These are phyloP conservation scores for Parathielavia appendiculata DNA, from an alignment of 495 filamentous ascomycete genomes.

Conservation along the genomic window DNA sequence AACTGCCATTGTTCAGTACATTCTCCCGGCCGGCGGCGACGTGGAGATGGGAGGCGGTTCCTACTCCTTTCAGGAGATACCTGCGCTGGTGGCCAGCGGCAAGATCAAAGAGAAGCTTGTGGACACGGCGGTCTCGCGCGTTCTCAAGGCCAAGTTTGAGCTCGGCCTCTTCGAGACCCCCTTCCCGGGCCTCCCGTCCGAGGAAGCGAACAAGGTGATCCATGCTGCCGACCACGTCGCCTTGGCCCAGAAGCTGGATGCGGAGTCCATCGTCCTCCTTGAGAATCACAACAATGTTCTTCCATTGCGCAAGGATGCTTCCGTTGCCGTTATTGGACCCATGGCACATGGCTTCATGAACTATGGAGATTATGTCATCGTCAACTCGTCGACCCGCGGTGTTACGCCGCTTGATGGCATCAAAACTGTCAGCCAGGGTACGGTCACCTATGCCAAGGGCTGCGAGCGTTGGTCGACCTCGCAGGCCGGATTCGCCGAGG, in stretches of 20 bases:
- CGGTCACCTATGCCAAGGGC: conserved; percentile 60
- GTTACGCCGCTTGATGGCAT: conserved; percentile 65
- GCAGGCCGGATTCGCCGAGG: conserved; percentile 56
- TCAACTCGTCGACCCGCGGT: conserved; percentile 54
- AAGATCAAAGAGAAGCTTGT: conserved; percentile 52
- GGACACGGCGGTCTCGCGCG: conserved; percentile 58
- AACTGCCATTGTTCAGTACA: conserved; percentile 45
- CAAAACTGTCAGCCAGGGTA: conserved; percentile 50
- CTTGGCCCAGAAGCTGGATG: conserved; percentile 56
- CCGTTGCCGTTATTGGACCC: conserved; percentile 66
- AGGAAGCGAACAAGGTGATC: conserved; percentile 51
- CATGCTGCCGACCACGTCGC: conserved; percentile 52
- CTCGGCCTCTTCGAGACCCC: conserved; percentile 65
- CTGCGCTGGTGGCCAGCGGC: conserved; percentile 54
- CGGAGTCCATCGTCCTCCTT: conserved; percentile 63
- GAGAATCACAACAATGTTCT: conserved; percentile 60
- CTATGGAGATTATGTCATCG: conserved; percentile 65
- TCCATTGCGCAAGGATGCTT: conserved; percentile 55
- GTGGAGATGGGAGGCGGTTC: conserved; percentile 74
- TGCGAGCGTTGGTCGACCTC: conserved; percentile 70
- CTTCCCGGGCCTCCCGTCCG: conserved; percentile 49
- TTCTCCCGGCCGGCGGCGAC: conserved; percentile 62
- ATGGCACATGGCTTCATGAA: conserved; percentile 70
- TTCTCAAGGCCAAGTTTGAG: conserved; percentile 59
- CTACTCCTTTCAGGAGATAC: conserved; percentile 62